phyloP scores from a whole-genome alignment of 495 filamentous ascomycete species.

The Penicillium cosmopolitanum region DNA sequence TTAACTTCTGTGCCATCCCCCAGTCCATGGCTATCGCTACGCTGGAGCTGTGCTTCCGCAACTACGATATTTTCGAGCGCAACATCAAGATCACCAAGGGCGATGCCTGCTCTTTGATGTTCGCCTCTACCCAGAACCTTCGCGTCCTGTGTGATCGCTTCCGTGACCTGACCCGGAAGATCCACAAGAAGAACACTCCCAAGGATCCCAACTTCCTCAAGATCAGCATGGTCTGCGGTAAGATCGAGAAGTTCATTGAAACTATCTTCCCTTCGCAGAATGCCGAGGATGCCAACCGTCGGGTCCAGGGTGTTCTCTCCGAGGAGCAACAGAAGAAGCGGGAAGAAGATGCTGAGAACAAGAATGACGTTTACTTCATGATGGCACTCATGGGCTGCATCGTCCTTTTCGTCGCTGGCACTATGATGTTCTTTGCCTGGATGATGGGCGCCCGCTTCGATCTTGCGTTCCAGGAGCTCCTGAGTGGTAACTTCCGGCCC shows the following conservation, averaged over 20 bases:
- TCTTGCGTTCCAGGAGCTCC: conserved; percentile 59
- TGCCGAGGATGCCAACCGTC: conserved; percentile 49
- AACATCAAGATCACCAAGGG: conserved; percentile 98
- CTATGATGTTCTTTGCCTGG: conserved; percentile 73
- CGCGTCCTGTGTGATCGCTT: conserved; percentile 78
- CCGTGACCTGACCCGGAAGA: conserved; percentile 71
- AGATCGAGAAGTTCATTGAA: conserved; percentile 98
- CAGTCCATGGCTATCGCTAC: conserved; percentile 98
- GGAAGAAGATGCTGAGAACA: conserved; percentile 53
- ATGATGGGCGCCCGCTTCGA: conserved; percentile 70
- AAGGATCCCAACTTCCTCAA: conserved; percentile 91
- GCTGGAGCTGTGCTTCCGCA: conserved; percentile 86
- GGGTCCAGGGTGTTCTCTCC: conserved; percentile 40
- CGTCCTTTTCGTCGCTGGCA: conserved; percentile 59
- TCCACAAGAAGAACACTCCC: conserved; percentile 93
- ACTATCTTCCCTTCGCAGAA: conserved; percentile 82
- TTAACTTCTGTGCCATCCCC: conserved; percentile 99
- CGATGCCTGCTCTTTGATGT: conserved; percentile 88
- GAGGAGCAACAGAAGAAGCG: conserved; percentile 49
- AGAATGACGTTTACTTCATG: conserved; percentile 65
- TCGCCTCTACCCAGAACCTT: conserved; percentile 88
- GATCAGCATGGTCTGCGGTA: conserved; percentile 88
- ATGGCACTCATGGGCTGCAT: conserved; percentile 62
- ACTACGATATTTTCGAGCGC: conserved; percentile 81
- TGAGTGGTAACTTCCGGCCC: conserved; percentile 49